Conservation (phyloP, 202 grass and related monocot species). For the Tripidium arundinaceum region DNA sequence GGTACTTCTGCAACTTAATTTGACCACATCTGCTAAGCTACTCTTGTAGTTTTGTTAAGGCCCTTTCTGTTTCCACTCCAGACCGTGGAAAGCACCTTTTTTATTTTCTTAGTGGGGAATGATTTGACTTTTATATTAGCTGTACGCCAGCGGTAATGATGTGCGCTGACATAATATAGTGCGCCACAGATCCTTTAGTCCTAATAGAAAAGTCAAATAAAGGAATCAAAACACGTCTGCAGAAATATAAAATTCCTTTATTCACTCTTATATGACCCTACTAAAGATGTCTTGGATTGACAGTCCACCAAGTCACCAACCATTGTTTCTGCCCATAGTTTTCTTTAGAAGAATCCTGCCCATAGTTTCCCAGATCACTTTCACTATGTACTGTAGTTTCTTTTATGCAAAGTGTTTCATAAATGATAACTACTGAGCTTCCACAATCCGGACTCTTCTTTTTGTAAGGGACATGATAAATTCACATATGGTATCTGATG, state of each 20-base stretch:
- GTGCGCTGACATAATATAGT: background rate
- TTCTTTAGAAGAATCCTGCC: background rate
- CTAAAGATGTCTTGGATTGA: background rate
- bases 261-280: background rate
- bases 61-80: background rate
- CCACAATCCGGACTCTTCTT: background rate
- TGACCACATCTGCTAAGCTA: background rate
- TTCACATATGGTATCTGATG: background rate
- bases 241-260: background rate
- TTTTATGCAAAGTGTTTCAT: background rate
- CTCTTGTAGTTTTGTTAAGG: background rate
- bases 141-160: background rate
- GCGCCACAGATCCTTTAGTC: background rate
- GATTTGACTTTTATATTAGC: background rate
- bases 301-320: background rate
- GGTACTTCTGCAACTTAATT: background rate
- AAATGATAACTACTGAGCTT: background rate
- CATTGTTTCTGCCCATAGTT: constrained; percentile 1
- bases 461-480: background rate
- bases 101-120: background rate
- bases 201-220: background rate
- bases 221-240: background rate
- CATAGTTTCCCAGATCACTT: background rate
- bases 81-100: background rate
- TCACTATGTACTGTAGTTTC: background rate